Conservation (phyloP, 2,329 filamentous ascomycete species). For the Parastagonospora avenae region DNA sequence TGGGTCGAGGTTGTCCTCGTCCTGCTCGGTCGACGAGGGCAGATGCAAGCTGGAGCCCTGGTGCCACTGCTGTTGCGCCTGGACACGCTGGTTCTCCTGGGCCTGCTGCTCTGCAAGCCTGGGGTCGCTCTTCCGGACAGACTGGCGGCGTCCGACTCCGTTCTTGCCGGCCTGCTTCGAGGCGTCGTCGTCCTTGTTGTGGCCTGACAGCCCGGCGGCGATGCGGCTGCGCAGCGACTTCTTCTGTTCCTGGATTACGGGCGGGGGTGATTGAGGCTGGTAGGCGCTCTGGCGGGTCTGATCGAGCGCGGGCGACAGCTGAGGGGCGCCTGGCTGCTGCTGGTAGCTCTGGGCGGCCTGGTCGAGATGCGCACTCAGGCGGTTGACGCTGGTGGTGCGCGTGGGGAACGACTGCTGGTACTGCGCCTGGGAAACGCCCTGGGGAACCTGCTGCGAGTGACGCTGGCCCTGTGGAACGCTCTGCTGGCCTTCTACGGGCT, state of each 20-base stretch:
- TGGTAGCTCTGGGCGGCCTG: constrained; percentile 33
- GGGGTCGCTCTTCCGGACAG: constrained; percentile 43
- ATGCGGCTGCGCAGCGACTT: constrained; percentile 43
- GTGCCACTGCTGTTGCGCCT: constrained; percentile 32
- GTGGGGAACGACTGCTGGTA: constrained; percentile 22
- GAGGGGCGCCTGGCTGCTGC: constrained; percentile 19
- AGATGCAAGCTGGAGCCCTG: constrained; percentile 41
- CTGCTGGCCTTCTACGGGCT: constrained; percentile 27
- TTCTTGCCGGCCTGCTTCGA: constrained; percentile 36
- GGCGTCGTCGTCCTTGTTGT: constrained; percentile 39
- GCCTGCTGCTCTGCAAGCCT: constrained; percentile 33
- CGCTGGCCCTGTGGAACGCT: constrained; percentile 24
- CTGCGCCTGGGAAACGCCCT: constrained; percentile 9
- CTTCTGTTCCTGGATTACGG: constrained; percentile 24
- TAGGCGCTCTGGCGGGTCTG: constrained; percentile 24
- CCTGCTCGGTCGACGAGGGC: constrained; percentile 43
- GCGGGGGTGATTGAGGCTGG: constrained; percentile 3
- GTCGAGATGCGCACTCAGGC: constrained; percentile 37
- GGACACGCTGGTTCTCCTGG: constrained; percentile 30
- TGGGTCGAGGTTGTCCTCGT: constrained; percentile 46
- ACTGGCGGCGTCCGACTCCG: constrained; percentile 39
- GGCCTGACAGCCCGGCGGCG: constrained; percentile 30
- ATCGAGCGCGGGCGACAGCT: constrained; percentile 31
- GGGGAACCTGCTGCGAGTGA: constrained; percentile 18
- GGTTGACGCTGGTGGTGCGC: constrained; percentile 39